Conservation (phyloP, 768 basidiomycete genomes). For the Lactarius hatsudake region DNA sequence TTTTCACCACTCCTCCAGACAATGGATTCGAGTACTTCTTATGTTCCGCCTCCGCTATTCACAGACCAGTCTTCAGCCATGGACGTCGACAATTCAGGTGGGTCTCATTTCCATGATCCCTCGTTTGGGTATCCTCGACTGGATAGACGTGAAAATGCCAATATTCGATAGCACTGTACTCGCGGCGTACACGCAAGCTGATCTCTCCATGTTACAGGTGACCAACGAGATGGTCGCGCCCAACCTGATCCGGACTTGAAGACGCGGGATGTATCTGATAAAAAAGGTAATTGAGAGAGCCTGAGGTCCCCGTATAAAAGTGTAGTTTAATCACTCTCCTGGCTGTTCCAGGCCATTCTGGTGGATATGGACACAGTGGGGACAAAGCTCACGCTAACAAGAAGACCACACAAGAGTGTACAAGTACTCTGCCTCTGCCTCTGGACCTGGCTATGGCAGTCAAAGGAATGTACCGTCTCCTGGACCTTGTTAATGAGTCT, state of each 20-base stretch:
- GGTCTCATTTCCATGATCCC: background rate
- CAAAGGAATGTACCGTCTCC: background rate
- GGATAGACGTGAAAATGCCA: background rate
- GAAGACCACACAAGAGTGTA: background rate
- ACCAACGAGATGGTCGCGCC: background rate
- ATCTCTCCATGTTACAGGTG: background rate
- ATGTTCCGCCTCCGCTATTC: background rate
- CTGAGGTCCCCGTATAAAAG: background rate
- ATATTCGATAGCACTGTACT: background rate
- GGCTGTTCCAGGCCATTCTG: background rate
- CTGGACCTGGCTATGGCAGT: background rate
- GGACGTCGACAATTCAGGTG: background rate
- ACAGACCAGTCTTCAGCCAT: background rate
- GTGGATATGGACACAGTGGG: background rate
- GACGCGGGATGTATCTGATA: background rate
- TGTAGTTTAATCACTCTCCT: background rate
- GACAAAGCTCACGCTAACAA: background rate
- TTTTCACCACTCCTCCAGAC: background rate
- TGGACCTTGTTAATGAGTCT: slow-evolving; percentile 43
- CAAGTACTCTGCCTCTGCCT: background rate
- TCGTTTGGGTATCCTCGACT: background rate
- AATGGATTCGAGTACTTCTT: background rate
- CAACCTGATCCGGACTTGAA: background rate
- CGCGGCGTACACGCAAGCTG: background rate
- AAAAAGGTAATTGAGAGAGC: background rate